A percentile compares a stretch with the other conserved stretches of the same genome.
These are phyloP conservation scores for Epichloe brachyelytri DNA, from an alignment of 2,329 filamentous ascomycete genomes.

Conservation along the genomic window DNA sequence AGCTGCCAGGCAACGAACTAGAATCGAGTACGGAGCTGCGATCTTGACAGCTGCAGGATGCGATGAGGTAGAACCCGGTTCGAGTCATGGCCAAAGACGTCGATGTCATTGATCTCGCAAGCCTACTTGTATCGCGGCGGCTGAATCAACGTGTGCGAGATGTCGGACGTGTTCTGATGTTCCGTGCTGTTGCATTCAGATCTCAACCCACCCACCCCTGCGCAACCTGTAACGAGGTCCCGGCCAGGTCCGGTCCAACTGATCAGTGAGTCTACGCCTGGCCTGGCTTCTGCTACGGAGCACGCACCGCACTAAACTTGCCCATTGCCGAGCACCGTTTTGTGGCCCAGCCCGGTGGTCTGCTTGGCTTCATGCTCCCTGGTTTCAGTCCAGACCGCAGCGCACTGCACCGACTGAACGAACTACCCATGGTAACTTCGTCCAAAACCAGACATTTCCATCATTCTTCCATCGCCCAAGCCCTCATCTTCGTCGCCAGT, in stretches of 20 bases:
- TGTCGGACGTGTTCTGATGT: too few species aligned
- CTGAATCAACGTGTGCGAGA: too few species aligned
- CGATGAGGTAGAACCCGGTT: background rate
- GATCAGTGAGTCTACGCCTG: background rate
- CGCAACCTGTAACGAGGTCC: background rate
- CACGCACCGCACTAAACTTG: background rate
- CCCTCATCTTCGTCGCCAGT: conserved; percentile 1
- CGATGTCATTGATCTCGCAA: too few species aligned
- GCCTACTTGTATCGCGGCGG: too few species aligned
- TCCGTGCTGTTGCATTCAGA: too few species aligned
- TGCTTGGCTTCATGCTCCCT: background rate
- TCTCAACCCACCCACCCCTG: conserved; percentile 7
- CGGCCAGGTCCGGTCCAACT: background rate
- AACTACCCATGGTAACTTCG: background rate
- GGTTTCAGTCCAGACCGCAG: background rate
- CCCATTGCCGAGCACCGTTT: background rate
- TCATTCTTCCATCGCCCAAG: background rate
- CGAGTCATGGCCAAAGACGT: background rate
- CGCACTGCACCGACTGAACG: background rate
- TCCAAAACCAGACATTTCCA: background rate
- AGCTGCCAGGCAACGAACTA: background rate
- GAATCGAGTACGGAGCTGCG: background rate
- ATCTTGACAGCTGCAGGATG: background rate
- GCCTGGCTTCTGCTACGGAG: background rate
- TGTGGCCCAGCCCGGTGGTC: background rate